These are phyloP conservation scores for Orbilia oligospora DNA, from an alignment of 2,329 filamentous ascomycete species.

Conservation along the genomic window DNA sequence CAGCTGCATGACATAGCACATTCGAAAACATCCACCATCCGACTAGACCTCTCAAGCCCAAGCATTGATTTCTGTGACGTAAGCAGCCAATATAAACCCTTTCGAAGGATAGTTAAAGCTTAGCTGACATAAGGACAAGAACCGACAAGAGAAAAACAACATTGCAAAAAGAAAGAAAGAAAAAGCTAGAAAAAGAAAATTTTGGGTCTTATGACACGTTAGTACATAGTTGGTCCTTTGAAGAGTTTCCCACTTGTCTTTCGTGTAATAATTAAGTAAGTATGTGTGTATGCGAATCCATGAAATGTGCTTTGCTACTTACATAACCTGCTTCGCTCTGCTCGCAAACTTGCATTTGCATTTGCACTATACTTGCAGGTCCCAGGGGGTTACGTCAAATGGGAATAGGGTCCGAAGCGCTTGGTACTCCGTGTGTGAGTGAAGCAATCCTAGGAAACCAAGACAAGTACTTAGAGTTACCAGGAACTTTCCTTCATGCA, in stretches of 20 bases:
- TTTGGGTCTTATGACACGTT: slow-evolving; percentile 34
- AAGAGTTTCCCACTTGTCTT: background rate
- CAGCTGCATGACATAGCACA: slow-evolving; percentile 42
- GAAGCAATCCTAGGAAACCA: background rate
- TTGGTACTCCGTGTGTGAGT: slow-evolving; percentile 20
- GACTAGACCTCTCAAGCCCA: slow-evolving; percentile 2
- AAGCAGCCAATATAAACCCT: slow-evolving; percentile 19
- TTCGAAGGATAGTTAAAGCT: background rate
- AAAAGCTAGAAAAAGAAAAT: slow-evolving; percentile 11
- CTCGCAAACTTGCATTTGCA: background rate
- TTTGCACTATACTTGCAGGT: no score
- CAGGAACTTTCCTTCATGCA: slow-evolving; percentile 37
- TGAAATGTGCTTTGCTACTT: slow-evolving; percentile 2
- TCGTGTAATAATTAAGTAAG: background rate
- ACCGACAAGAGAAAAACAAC: background rate
- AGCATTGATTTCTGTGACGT: slow-evolving; percentile 36
- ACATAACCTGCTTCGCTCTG: background rate
- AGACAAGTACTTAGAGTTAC: background rate
- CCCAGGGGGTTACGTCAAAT: slow-evolving; percentile 30
- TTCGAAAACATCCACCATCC: background rate
- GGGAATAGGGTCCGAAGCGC: slow-evolving; percentile 28
- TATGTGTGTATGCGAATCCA: background rate
- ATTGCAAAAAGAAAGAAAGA: background rate
- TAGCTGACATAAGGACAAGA: slow-evolving; percentile 27
- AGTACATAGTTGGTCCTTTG: background rate